Base-by-base conservation (phyloP, 805 yeast genomes). In the Teunomyces lycoperdinae region DNA sequence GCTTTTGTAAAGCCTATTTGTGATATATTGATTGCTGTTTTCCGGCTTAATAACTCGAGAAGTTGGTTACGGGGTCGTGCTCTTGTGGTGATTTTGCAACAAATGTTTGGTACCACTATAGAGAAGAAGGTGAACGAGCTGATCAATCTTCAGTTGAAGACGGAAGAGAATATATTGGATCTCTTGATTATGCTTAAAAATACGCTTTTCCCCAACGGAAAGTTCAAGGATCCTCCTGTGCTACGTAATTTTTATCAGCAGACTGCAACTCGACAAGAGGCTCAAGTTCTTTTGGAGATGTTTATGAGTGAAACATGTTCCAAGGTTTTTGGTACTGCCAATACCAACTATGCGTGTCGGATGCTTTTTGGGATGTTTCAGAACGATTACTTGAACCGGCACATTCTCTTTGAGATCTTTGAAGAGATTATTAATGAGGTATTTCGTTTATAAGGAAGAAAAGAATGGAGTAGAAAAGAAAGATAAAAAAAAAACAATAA, bases 51-150 rank as follows among this genome's bases (percentile, higher is more conserved):
- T 46, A 74, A 71, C 13, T 75, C 87, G 1, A 82, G 81, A 42
- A 80, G 82, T 42, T 89, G 96, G 96, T 65, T 91, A 1, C 71
- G 96, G 45, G 97, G 96, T 0, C 73, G 90, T 39, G 96, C 97
- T 0, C 73, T 89, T 7, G 76, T 90, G 33, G 82, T 89, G 4
- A 80, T 91, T 3, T 67, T 91, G 45, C 97, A 90, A 63, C 96
- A 89, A 61, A 64, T 91, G 1, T 74, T 91, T 33, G 97, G 97
- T 0, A 87, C 92, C 2, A 86, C 97, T 0, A 84, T 91, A 44
- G 97, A 91, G 59, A 84, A 81, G 59, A 80, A 78, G 46, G 75
- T 82, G 4, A 67, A 83, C 35, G 73, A 76, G 27, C 68, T 68
- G 49, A 63, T 79, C 29, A 68, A 71, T 33, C 57, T 56, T 17